These are phyloP conservation scores for Mycena alexandri DNA, from an alignment of 768 basidiomycete genomes.

Conservation along the genomic window DNA sequence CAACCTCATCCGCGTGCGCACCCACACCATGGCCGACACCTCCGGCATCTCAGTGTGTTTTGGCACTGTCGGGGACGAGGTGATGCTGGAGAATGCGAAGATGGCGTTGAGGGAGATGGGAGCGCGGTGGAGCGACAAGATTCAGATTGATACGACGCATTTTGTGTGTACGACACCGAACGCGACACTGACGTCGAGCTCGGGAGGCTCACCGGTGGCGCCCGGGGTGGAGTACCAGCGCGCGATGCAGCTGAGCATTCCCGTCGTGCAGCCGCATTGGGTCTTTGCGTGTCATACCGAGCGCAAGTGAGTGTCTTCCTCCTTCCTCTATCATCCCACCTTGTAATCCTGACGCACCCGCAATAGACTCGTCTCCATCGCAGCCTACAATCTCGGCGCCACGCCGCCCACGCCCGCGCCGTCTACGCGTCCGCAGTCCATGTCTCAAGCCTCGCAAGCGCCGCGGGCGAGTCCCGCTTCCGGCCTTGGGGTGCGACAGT, in stretches of 20 bases:
- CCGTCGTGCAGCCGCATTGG: constrained; percentile 96
- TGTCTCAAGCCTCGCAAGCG: constrained; percentile 76
- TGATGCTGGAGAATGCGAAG: constrained; percentile 85
- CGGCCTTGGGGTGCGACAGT: constrained; percentile 67
- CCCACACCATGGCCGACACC: constrained; percentile 96
- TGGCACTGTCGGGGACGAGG: constrained; percentile 84
- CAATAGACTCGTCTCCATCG: constrained; percentile 87
- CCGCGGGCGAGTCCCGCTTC: constrained; percentile 54
- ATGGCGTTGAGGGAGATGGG: constrained; percentile 86
- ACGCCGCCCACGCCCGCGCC: constrained; percentile 63
- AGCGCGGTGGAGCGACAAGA: constrained; percentile 91
- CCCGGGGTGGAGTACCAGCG: constrained; percentile 94
- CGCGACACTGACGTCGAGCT: constrained; percentile 67
- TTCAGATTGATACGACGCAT: constrained; percentile 98
- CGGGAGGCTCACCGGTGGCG: constrained; percentile 64
- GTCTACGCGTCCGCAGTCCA: constrained; percentile 75
- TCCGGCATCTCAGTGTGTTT: constrained; percentile 97
- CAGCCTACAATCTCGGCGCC: constrained; percentile 83
- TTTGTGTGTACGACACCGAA: constrained; percentile 96
- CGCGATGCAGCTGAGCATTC: constrained; percentile 94
- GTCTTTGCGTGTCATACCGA: constrained; percentile 89
- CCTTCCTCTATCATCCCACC: neutral
- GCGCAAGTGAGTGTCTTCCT: constrained; percentile 70
- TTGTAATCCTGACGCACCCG: neutral
- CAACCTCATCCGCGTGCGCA: constrained; percentile 84